Evolutionary conservation across 2,329 filamentous ascomycete species (phyloP).

Genomic region (Plenodomus tracheiphilus): DNA sequence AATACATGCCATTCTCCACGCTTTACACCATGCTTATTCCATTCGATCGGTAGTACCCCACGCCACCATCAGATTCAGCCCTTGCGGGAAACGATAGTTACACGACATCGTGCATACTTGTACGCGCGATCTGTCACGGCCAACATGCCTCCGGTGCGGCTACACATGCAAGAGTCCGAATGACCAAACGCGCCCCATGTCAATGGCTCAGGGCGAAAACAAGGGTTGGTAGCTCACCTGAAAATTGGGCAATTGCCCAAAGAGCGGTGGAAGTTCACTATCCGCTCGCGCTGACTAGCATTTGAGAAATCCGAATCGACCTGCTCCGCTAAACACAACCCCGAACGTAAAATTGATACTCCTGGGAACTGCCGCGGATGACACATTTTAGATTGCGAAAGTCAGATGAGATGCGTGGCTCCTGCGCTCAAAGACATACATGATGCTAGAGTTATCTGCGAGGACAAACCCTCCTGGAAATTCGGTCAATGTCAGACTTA

Average conservation of each 20-base stretch:
- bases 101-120: neutral
- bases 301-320: neutral
- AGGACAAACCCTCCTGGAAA: too few relatives aligned
- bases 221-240: neutral
- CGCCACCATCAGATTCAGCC: slow-evolving; percentile 10
- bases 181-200: neutral
- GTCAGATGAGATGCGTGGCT: too few relatives aligned
- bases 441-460: too few relatives aligned
- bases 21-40: slow-evolving; percentile 23
- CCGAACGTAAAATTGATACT: neutral
- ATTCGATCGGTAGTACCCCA: slow-evolving; percentile 18
- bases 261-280: neutral
- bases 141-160: neutral
- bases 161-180: neutral
- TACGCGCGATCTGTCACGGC: neutral
- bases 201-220: neutral
- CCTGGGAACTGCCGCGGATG: too few relatives aligned
- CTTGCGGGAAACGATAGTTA: slow-evolving; percentile 1
- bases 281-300: neutral
- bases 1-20: slow-evolving; percentile 9
- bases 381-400: too few relatives aligned
- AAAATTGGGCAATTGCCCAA: neutral
- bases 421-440: too few relatives aligned
- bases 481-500: too few relatives aligned
- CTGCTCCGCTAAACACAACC: neutral